Evolutionary conservation across 2,329 filamentous ascomycete species (phyloP).

Genomic region (Sarocladiaceae sp.): DNA sequence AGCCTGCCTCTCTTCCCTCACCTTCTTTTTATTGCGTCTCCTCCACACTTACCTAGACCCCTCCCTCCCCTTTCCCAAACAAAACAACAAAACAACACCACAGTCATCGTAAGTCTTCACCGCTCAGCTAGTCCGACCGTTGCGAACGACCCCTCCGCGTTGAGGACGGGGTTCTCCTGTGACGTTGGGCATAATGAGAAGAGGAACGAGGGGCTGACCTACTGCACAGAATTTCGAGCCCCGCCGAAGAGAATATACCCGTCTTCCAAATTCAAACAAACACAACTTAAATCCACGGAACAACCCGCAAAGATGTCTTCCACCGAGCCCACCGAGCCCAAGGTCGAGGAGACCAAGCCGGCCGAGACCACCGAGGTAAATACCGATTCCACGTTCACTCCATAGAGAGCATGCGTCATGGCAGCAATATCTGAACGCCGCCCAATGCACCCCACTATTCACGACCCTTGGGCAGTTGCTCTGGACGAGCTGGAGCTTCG

Average conservation of each 20-base stretch:
- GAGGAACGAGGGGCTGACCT: conserved; percentile 1
- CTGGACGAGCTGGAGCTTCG: no score
- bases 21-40: conserved; percentile 6
- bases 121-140: not conserved
- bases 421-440: not conserved
- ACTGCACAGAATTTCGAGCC: conserved; percentile 6
- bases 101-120: not conserved
- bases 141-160: not conserved
- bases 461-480: not conserved
- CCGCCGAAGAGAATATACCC: conserved; percentile 1
- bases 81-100: conserved; percentile 8
- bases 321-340: conserved; percentile 48
- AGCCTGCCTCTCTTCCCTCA: conserved; percentile 5
- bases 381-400: not conserved
- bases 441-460: not conserved
- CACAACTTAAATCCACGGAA: conserved; percentile 9
- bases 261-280: not conserved
- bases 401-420: no score
- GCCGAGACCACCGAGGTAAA: conserved; percentile 21
- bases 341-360: conserved; percentile 45
- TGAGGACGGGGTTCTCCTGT: not conserved
- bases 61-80: conserved; percentile 7
- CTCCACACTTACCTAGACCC: conserved; percentile 4
- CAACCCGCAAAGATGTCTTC: conserved; percentile 39
- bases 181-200: not conserved